These are phyloP conservation scores for Dioszegia crocea DNA, from an alignment of 768 basidiomycete genomes.

Conservation along the genomic window DNA sequence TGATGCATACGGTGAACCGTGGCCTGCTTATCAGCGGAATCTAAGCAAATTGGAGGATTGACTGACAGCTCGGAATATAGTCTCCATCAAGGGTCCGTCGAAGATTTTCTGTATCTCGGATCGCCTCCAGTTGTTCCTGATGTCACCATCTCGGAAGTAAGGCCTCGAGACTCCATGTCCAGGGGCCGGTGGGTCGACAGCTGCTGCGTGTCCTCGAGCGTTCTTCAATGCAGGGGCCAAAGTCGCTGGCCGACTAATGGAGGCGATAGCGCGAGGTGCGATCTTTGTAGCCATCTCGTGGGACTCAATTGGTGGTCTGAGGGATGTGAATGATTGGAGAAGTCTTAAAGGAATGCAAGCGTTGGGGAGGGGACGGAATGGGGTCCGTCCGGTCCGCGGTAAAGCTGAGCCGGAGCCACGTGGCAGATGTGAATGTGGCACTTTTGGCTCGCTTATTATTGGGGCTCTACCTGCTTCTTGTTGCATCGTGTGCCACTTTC, in stretches of 20 bases:
- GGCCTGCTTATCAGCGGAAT: slow-evolving; percentile 47
- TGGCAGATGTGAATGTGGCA: too few relatives aligned
- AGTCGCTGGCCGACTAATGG: slow-evolving; percentile 12
- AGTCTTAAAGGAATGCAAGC: too few relatives aligned
- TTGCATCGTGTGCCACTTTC: not conserved
- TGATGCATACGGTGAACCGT: slow-evolving; percentile 78
- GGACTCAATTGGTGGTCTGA: too few relatives aligned
- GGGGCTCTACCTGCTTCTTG: too few relatives aligned
- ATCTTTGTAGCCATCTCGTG: slow-evolving; percentile 2
- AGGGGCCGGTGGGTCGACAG: slow-evolving; percentile 27
- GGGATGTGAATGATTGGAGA: too few relatives aligned
- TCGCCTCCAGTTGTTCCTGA: slow-evolving; percentile 68
- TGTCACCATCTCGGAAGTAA: slow-evolving; percentile 40
- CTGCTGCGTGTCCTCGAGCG: slow-evolving; percentile 35
- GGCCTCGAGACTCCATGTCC: slow-evolving; percentile 6
- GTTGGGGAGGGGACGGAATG: too few relatives aligned
- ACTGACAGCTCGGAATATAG: slow-evolving; percentile 72
- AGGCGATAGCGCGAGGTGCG: slow-evolving; percentile 3
- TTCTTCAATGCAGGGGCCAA: slow-evolving; percentile 18
- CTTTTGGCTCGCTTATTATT: too few relatives aligned
- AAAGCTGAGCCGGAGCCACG: too few relatives aligned
- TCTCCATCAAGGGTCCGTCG: slow-evolving; percentile 77
- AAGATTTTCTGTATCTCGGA: slow-evolving; percentile 80
- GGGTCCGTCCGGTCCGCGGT: too few relatives aligned
- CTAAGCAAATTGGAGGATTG: not conserved